Evolutionary conservation across 495 filamentous ascomycete genomes (phyloP), one percentile per base, ranked within the genome.

Genomic region (Symbiotaphrina buchneri): DNA sequence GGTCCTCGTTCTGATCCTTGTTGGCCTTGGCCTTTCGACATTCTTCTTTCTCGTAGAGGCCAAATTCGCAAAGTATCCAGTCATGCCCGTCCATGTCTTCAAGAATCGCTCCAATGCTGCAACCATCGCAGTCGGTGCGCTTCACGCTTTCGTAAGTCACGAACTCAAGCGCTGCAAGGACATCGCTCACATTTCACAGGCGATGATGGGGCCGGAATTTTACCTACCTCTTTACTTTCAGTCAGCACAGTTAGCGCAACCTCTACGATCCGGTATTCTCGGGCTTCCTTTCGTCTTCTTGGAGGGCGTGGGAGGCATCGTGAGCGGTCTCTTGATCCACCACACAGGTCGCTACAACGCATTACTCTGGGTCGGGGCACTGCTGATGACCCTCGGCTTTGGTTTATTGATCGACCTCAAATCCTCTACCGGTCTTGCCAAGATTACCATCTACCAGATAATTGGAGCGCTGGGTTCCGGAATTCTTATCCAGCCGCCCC

Each of bases 271-370:
- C n/a, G n/a, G n/a, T n/a, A n/a, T n/a, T n/a, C n/a, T n/a, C n/a
- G n/a, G n/a, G n/a, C n/a, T n/a, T n/a, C n/a, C n/a, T n/a, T 46
- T 63, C 23, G 56, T 62, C 10, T 33, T 71, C 10, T 51, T 51
- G 6, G 54, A 60, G 41, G 61, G 68, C 1, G 25, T 56, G 4
- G 43, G 53, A 3, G 62, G 59, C 20, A 53, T 71, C 1, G 20
- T 50, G 1, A 46, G 48, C 0, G 72, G 71, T 0, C 25, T 63
- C 10, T 22, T 67, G 6, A 74, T 74, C 28, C 61, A 73, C 40
- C 49, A 44, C 14, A 74, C 61, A 0, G 72, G 71, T 16, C 56
- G 61, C 14, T 77, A 74, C 37, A 43, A 58, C 1, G 63, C 67
- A 32, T 38, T 69, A 5, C 59, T 70, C 34, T 62, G 56, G 52